Conservation (phyloP, 768 basidiomycete genomes). For the Suillus luteus region DNA sequence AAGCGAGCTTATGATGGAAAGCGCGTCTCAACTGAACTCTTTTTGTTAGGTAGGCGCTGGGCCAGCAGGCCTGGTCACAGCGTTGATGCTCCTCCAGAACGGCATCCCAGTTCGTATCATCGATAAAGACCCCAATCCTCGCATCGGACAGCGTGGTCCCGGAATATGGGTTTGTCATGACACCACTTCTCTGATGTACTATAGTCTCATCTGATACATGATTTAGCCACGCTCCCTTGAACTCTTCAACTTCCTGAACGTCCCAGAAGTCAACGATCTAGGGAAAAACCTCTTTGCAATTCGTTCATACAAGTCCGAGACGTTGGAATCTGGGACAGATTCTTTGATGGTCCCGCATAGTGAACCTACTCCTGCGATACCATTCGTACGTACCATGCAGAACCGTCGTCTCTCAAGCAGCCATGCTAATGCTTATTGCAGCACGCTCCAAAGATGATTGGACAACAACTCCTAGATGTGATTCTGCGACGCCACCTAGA, state of each 20-base stretch:
- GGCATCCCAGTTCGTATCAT: conserved; percentile 24
- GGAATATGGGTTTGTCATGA: conserved; percentile 35
- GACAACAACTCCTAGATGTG: conserved; percentile 33
- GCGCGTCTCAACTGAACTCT: background rate
- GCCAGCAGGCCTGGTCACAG: conserved; percentile 47
- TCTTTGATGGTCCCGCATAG: conserved; percentile 20
- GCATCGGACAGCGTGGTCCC: conserved; percentile 41
- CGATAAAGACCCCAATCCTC: conserved; percentile 23
- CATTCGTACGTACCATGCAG: conserved; percentile 24
- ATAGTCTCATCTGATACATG: no score
- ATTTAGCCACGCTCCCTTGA: conserved; percentile 45
- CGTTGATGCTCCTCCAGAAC: conserved; percentile 38
- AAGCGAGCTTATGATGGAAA: background rate
- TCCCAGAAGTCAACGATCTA: conserved; percentile 37
- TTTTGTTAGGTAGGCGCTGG: conserved; percentile 46
- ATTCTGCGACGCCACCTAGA: conserved; percentile 22
- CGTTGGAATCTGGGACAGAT: background rate
- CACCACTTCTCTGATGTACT: background rate
- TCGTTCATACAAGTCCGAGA: conserved; percentile 33
- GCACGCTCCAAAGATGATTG: conserved; percentile 21
- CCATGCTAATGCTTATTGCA: conserved; percentile 9
- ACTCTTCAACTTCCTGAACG: conserved; percentile 39
- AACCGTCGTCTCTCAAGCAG: background rate
- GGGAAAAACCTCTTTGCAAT: conserved; percentile 29
- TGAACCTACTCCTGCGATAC: conserved; percentile 25